phyloP scores from a whole-genome alignment of 495 filamentous ascomycete genomes.

The Parachaetomium inaequale region DNA sequence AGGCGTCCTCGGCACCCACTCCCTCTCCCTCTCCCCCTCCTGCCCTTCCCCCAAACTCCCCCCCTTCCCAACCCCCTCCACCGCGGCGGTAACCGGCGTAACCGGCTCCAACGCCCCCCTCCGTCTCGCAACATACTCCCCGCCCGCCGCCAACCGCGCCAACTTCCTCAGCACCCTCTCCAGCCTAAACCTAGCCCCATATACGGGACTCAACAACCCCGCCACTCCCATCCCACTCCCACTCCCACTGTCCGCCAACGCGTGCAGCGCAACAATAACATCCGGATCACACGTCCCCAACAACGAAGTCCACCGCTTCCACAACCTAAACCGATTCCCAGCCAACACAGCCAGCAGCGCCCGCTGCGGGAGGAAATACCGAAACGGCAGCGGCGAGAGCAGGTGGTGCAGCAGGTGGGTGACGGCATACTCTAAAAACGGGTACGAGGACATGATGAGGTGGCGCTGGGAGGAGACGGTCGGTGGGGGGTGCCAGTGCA shows the following conservation, averaged over 20 bases:
- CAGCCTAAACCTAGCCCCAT: slow-evolving; percentile 31
- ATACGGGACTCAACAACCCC: slow-evolving; percentile 32
- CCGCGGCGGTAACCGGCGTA: neutral
- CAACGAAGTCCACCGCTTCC: slow-evolving; percentile 38
- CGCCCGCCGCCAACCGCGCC: slow-evolving; percentile 11
- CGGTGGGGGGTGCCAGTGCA: neutral
- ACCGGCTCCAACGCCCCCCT: neutral
- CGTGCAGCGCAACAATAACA: slow-evolving; percentile 22
- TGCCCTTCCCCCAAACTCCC: neutral
- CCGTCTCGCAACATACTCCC: neutral
- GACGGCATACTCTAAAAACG: slow-evolving; percentile 39
- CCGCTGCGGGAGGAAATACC: slow-evolving; percentile 38
- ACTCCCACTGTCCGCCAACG: neutral
- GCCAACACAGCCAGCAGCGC: slow-evolving; percentile 27
- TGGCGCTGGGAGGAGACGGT: slow-evolving; percentile 28
- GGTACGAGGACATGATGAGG: slow-evolving; percentile 32
- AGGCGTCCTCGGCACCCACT: slow-evolving; percentile 5
- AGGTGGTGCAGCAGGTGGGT: slow-evolving; percentile 37
- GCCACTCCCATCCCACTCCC: neutral
- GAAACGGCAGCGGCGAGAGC: slow-evolving; percentile 29
- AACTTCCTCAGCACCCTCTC: slow-evolving; percentile 34
- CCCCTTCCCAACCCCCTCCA: neutral
- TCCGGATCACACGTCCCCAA: slow-evolving; percentile 32
- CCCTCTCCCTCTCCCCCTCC: neutral
- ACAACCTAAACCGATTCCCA: slow-evolving; percentile 30